Percentiles rank a stretch among this genome's conserved stretches.
Evolutionary conservation across 1,284 basidiomycete genomes (phyloP).

Genomic region (Boletus sp.): DNA sequence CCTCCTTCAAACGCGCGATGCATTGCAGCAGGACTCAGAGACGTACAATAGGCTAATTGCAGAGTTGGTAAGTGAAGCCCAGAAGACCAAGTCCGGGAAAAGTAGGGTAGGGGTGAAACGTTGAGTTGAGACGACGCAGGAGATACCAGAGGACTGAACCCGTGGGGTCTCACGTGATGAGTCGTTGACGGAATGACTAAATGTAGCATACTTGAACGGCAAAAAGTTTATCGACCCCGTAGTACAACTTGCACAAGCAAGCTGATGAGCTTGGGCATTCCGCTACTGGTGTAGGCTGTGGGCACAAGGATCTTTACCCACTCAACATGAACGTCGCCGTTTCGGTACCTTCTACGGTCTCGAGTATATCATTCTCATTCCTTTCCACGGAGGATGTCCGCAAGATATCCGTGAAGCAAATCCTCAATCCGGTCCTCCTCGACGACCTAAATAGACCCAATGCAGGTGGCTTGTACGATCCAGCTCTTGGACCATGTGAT

Average conservation of each 20-base stretch:
- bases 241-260: background rate
- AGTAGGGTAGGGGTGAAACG: conserved; percentile 44
- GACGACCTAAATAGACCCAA: conserved; percentile 94
- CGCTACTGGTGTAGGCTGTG: background rate
- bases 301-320: background rate
- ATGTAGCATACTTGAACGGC: background rate
- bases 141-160: too few species aligned
- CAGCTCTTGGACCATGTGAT: conserved; percentile 88
- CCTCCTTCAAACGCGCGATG: conserved; percentile 78
- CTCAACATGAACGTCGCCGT: conserved; percentile 86
- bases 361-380: conserved; percentile 92
- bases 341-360: conserved; percentile 81
- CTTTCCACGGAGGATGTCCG: conserved; percentile 89
- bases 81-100: conserved; percentile 69
- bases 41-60: conserved; percentile 80
- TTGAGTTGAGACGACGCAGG: conserved; percentile 27
- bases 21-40: conserved; percentile 82
- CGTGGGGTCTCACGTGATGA: conserved; percentile 21
- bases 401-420: conserved; percentile 94
- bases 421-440: conserved; percentile 89
- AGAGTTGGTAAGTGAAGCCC: conserved; percentile 78
- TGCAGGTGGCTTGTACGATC: conserved; percentile 92
- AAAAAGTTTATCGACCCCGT: conserved; percentile 19
- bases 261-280: too few species aligned
- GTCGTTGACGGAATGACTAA: background rate